A percentile compares a stretch with the other conserved stretches of the same genome.
phyloP scores from a whole-genome alignment of 1,139 yeast species.

The Zygosaccharomyces pseudobailii region DNA sequence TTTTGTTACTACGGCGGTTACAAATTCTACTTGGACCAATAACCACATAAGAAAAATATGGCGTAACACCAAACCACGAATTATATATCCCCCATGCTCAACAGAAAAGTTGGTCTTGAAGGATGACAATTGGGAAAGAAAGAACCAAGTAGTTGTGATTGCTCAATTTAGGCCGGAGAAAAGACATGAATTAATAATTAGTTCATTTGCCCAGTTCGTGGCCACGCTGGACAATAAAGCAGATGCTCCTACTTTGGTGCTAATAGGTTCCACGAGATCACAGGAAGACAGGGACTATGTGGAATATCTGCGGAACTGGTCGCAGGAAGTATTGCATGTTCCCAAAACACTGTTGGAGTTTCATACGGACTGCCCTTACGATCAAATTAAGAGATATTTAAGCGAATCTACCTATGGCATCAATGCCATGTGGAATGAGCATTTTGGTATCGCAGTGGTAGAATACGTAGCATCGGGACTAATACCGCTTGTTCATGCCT shows the following conservation, averaged over 20 bases:
- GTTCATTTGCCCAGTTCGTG: conserved; percentile 54
- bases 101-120: conserved; percentile 46
- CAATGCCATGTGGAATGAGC: conserved; percentile 99
- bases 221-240: conserved; percentile 12
- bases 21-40: conserved; percentile 91
- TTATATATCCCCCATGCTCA: conserved; percentile 85
- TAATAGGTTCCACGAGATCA: conserved; percentile 83
- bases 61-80: conserved; percentile 38
- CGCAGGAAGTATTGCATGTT: conserved; percentile 44
- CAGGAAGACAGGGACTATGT: conserved; percentile 62
- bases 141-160: conserved; percentile 61
- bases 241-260: conserved; percentile 50
- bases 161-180: conserved; percentile 98
- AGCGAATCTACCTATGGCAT: conserved; percentile 68
- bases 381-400: conserved; percentile 52
- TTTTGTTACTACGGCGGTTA: conserved; percentile 58
- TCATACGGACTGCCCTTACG: conserved; percentile 71
- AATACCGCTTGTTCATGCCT: conserved; percentile 86
- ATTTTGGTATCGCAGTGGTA: conserved; percentile 95
- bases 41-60: conserved; percentile 66
- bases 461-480: conserved; percentile 87
- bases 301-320: conserved; percentile 42
- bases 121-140: conserved; percentile 36
- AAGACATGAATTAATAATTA: conserved; percentile 68
- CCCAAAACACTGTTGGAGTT: conserved; percentile 51